A percentile compares a stretch with the other conserved stretches of the same genome.
Evolutionary conservation across 208 protist species (phyloP).

Genomic region (Acanthamoeba triangularis): DNA sequence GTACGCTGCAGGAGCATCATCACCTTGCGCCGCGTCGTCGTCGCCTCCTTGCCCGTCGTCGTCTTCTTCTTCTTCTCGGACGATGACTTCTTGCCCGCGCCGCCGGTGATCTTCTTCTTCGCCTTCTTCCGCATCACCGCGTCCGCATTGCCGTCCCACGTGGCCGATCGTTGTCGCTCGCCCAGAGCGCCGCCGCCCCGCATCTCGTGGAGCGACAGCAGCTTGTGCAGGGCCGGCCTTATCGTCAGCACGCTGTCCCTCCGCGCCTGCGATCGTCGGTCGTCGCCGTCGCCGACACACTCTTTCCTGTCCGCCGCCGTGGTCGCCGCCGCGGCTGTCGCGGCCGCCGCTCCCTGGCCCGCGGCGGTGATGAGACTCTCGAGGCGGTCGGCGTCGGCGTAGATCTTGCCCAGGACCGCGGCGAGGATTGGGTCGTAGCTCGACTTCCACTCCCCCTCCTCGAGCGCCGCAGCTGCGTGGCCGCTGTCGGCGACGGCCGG

Average conservation of each 20-base stretch:
- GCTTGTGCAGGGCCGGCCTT: background rate
- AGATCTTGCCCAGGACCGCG: slow-evolving; percentile 3
- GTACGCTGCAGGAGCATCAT: too few species aligned
- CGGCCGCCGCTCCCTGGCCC: background rate
- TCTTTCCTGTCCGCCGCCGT: background rate
- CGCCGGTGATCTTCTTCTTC: background rate
- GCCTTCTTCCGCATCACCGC: background rate
- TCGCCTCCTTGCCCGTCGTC: too few species aligned
- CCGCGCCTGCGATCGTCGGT: background rate
- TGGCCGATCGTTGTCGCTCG: background rate
- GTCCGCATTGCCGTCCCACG: background rate
- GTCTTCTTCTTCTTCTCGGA: background rate
- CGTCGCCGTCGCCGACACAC: background rate
- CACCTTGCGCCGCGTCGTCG: too few species aligned
- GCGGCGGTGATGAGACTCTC: background rate
- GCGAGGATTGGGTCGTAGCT: slow-evolving; percentile 18
- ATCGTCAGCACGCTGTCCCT: background rate
- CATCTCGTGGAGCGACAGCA: background rate
- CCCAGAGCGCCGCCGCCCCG: background rate
- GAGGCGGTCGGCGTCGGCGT: slow-evolving; percentile 8
- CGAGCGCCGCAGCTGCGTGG: background rate
- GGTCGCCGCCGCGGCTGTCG: background rate
- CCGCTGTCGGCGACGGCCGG: background rate
- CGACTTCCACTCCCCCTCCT: background rate
- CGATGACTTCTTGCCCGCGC: background rate